Conservation (phyloP, 2,329 filamentous ascomycete species). For the Fusarium miscanthi region DNA sequence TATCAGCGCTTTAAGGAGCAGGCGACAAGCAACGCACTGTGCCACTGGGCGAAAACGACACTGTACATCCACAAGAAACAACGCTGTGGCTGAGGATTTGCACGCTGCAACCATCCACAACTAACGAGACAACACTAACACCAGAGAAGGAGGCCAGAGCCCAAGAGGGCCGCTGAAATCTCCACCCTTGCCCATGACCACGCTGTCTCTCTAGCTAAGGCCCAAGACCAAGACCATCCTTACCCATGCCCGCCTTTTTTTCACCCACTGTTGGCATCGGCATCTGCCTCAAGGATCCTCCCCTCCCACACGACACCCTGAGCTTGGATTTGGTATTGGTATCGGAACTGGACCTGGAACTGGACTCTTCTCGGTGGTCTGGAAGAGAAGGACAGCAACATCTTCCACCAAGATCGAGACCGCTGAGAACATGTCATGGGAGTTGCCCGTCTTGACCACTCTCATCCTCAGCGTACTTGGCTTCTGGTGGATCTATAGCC, state of each 20-base stretch:
- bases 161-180: constrained; percentile 2
- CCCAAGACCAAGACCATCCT: constrained; percentile 28
- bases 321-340: constrained; percentile 20
- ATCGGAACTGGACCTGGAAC: constrained; percentile 11
- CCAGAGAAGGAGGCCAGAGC: not conserved
- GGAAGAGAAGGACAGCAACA: constrained; percentile 36
- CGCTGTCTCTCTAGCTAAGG: constrained; percentile 23
- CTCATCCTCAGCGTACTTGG: constrained; percentile 54
- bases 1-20: not conserved
- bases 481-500: constrained; percentile 53
- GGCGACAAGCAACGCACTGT: constrained; percentile 11
- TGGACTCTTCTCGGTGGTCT: constrained; percentile 31
- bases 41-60: not conserved
- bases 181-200: constrained; percentile 21
- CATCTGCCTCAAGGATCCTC: constrained; percentile 39
- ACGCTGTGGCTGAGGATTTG: constrained; percentile 21
- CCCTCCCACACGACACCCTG: constrained; percentile 40
- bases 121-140: constrained; percentile 2
- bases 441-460: constrained; percentile 54
- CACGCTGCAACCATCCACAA: constrained; percentile 18
- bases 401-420: constrained; percentile 38
- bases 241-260: constrained; percentile 44
- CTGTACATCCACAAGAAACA: constrained; percentile 3
- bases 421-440: constrained; percentile 59
- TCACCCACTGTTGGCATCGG: constrained; percentile 44